These are phyloP conservation scores for Apiosordaria backusii DNA, from an alignment of 495 filamentous ascomycete genomes.

Conservation along the genomic window DNA sequence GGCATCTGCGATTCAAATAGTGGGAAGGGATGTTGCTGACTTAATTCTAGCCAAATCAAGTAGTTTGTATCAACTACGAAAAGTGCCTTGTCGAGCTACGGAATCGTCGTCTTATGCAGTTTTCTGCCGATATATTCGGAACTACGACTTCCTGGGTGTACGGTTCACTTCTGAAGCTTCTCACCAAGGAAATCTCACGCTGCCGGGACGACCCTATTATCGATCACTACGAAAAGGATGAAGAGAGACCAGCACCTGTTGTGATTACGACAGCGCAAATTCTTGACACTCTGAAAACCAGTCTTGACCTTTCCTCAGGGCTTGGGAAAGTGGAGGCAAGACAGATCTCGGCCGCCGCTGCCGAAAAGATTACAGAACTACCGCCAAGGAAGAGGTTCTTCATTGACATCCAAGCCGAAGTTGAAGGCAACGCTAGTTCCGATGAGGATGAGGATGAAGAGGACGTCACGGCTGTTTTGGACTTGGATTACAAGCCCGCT, in stretches of 20 bases:
- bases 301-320: slow-evolving; percentile 43
- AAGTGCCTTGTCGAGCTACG: slow-evolving; percentile 79
- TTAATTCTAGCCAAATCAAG: slow-evolving; percentile 46
- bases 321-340: slow-evolving; percentile 42
- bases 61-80: slow-evolving; percentile 79
- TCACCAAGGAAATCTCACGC: slow-evolving; percentile 64
- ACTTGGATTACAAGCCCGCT: slow-evolving; percentile 29
- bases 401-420: slow-evolving; percentile 35
- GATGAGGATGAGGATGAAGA: slow-evolving; percentile 43
- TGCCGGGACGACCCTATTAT: slow-evolving; percentile 56
- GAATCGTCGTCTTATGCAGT: slow-evolving; percentile 65
- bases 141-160: slow-evolving; percentile 71
- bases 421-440: slow-evolving; percentile 31
- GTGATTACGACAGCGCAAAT: slow-evolving; percentile 48
- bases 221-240: slow-evolving; percentile 53
- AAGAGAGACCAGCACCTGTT: slow-evolving; percentile 17
- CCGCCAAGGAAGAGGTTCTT: slow-evolving; percentile 42
- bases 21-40: background rate
- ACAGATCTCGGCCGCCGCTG: slow-evolving; percentile 39
- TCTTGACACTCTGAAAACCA: slow-evolving; percentile 37
- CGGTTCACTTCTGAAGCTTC: slow-evolving; percentile 59
- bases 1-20: background rate
- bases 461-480: slow-evolving; percentile 36
- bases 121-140: slow-evolving; percentile 57
- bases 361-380: slow-evolving; percentile 39